Base-by-base conservation (phyloP, 768 basidiomycete genomes). In the Pisolithus albus region DNA sequence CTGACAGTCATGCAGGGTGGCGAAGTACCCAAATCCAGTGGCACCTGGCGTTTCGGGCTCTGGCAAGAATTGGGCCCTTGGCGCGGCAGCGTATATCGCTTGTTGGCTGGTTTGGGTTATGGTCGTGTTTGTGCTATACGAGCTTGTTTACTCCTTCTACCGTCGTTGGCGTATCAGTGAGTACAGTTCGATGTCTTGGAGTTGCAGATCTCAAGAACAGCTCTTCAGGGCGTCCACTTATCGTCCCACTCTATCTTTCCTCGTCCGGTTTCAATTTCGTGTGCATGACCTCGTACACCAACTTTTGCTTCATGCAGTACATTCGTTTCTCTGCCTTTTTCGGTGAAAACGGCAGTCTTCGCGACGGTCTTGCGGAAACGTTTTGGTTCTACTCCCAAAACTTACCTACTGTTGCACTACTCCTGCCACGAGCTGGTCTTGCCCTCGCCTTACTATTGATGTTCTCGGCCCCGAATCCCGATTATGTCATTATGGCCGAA, bases 361-460 rank as follows among this genome's bases (percentile, higher is more conserved):
- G 73, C 43, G 77, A 82, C 54, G 77, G 77, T 51, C 70, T 92
- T 41, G 86, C 92, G n/a, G 92, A 95, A 69, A 84, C 84, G 13
- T 88, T 79, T 64, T 88, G 82, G 73, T 82, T 81, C 61, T 87
- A 88, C 57, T 82, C 91, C 1, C 92, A 95, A 71, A 91, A 92
- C 62, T 64, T 86, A 34, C 86, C 92, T 5, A 89, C 87, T 0
- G 81, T 93, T 39, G 77, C 81, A 8, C 76, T 91, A n/a, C 77
- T 93, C 39, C 71, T 95, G 18, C 92, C 92, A 23, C 80, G 92
- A 53, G 89, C 89, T 28, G 90, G 82, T 8, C 71, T 95, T 38
- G 76, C 75, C 39, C 68, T 93, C 5, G 83, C 86, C 1, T 66
- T 92, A 26, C 75, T 93, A n/a, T 68, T 92, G 42, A 67, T 78